Evolutionary conservation across 2,329 filamentous ascomycete species (phyloP), one percentile per base, ranked within the genome.

Genomic region (Raffaelea albimanens): DNA sequence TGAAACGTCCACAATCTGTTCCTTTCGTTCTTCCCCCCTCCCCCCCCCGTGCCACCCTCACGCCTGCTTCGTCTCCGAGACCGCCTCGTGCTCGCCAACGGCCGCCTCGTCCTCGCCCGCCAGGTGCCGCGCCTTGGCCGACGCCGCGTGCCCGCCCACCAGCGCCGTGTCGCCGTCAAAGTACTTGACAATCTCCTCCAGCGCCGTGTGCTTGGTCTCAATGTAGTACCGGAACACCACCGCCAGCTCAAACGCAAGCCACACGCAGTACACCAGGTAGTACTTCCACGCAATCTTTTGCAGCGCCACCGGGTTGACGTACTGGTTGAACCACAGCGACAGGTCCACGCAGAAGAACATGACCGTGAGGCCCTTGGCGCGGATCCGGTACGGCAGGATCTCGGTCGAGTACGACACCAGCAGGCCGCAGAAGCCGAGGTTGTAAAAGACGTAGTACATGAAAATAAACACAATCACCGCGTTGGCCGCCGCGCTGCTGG

Each of bases 221-320:
- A 87, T 87, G 61, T 91, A 94, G 53, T 90, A 73, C 64, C 89
- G 85, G 66, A 82, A 93, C 44, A 93, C 83, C 79, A 65, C 55
- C 22, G 42, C 46, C 38, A 69, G 59, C 55, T 71, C 67, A 33
- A 69, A 65, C 2, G 59, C 57, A 13, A 71, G 60, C 60, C 67
- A 71, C 23, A 62, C 65, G 52, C 65, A 67, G 51, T 70, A 71
- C 10, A 67, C 66, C 23, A 67, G 64, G 33, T 70, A 61, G 50
- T 69, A 71, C 29, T 61, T 63, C 68, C 68, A 71, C 44, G 61
- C 55, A 20, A 65, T 61, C 18, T 61, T 61, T 11, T 57, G 49
- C 2, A 71, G 62, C 0, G 67, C 68, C 16, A 70, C 65, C 0
- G 69, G 66, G 59, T 71, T 72, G 43, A 63, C 61, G 41, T 66